Percentiles rank a stretch among this genome's conserved stretches.
Conservation (phyloP, 169 alveolate genomes). For the Theileria orientalis region DNA sequence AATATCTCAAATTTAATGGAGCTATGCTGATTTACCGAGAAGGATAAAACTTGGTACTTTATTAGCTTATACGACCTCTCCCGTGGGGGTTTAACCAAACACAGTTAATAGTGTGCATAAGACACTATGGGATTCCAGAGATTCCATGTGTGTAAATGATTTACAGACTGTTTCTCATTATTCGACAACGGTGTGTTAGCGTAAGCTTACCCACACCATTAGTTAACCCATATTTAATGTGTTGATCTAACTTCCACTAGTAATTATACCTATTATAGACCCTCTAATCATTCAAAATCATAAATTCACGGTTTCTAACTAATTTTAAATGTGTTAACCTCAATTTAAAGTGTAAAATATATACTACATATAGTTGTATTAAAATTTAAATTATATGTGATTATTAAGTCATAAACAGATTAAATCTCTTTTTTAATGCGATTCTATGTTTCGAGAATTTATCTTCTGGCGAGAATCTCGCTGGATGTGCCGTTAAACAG, state of each 20-base stretch:
- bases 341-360: too few species aligned
- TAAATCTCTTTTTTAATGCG: conserved; percentile 75
- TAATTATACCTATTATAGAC: too few species aligned
- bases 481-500: conserved; percentile 84
- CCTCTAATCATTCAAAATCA: too few species aligned
- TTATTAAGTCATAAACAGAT: conserved; percentile 54
- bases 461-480: conserved; percentile 84
- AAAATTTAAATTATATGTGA: too few species aligned
- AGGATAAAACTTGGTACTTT: background rate
- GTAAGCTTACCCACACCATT: too few species aligned
- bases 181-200: too few species aligned
- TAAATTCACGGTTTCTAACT: too few species aligned
- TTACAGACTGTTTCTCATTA: too few species aligned
- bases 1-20: background rate
- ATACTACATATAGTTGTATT: too few species aligned
- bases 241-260: too few species aligned
- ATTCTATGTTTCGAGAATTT: conserved; percentile 77
- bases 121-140: background rate
- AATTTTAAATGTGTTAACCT: too few species aligned
- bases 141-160: background rate
- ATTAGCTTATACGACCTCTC: conserved; percentile 1
- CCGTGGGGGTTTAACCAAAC: conserved; percentile 14
- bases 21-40: background rate
- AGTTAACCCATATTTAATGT: too few species aligned
- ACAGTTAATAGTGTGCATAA: conserved; percentile 6